Base-by-base conservation (phyloP, 164 flowering plant species). In the Buxus sempervirens region DNA sequence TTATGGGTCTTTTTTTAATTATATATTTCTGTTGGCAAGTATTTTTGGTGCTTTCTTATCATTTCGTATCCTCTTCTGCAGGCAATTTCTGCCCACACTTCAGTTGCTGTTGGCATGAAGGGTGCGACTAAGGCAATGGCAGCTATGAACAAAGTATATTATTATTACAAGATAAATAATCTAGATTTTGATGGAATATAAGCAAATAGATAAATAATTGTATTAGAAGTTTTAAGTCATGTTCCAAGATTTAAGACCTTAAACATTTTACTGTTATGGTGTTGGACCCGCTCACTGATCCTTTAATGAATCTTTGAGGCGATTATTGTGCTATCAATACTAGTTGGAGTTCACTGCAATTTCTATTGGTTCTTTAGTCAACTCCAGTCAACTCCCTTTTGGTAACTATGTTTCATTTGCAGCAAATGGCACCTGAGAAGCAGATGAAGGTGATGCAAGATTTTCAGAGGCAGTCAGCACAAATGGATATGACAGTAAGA, bases 401-500 rank as follows among this genome's bases (percentile, higher is more conserved):
- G 27, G 61, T 16, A 24, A 14, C 18, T 15, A 14, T 58, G 19
- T 69, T 60, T 55, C 28, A 26, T 72, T 74, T 82, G 75, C 88
- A 94, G 98, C 88, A 94, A 90, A 87, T 91, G 92, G 87, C 70
- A 23, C 98, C 98, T 54, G 84, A 83, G 54, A 86, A 94, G 77
- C 97, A 91, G 76, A 76, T 80, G 32, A 87, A 86, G 81, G 83
- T 89, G 58, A 85, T 91, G 45, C 78, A 73, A 66, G 98, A 94
- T 23, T 94, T 94, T 72, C 98, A 94, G 85, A 91, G 70, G 80
- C 98, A 90, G 70, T 90, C 98, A 19, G 95, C 97, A 14, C 97
- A 94, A 70, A 79, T 91, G 93, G 98, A 90, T 76, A 94, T 94
- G 98, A 90, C 96, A 10, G 97, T 91, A 80, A 79, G 90, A 71